A percentile compares a stretch with the other conserved stretches of the same genome.
These are phyloP conservation scores for Arxiozyma slooffiae DNA, from an alignment of 1,139 yeast genomes.

Conservation along the genomic window DNA sequence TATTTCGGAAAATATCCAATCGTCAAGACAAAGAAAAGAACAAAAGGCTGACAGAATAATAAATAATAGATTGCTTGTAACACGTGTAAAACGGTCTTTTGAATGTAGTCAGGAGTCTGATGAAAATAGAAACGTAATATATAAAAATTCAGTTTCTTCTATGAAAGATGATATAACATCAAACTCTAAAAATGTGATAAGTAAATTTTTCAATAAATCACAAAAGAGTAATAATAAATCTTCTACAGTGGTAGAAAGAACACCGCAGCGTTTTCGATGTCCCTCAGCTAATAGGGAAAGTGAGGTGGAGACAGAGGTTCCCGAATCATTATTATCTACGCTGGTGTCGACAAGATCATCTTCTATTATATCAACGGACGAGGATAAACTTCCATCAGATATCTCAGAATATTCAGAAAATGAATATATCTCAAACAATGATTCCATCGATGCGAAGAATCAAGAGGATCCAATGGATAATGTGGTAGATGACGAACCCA, in stretches of 20 bases:
- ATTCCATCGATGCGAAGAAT: not conserved
- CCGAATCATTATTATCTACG: slow-evolving; percentile 23
- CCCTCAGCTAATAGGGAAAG: slow-evolving; percentile 4
- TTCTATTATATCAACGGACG: slow-evolving; percentile 28
- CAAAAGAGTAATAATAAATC: not conserved
- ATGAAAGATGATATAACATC: not conserved
- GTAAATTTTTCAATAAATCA: not conserved
- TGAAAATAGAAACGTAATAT: not conserved
- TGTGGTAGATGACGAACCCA: not conserved
- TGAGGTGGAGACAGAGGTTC: slow-evolving; percentile 20
- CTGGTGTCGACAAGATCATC: slow-evolving; percentile 25
- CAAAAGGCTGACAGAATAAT: not conserved
- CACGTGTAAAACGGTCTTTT: not conserved
- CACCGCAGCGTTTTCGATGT: not conserved
- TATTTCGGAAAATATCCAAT: not conserved
- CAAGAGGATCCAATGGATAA: not conserved
- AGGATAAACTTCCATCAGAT: not conserved
- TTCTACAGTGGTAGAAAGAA: not conserved
- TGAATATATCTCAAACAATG: not conserved
- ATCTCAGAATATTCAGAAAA: slow-evolving; percentile 6
- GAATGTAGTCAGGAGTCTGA: not conserved
- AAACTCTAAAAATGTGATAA: not conserved
- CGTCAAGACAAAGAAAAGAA: not conserved
- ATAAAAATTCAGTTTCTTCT: not conserved
- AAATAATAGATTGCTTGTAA: not conserved